phyloP scores from a whole-genome alignment of 2,329 filamentous ascomycete genomes.

The Cercospora zeina region DNA sequence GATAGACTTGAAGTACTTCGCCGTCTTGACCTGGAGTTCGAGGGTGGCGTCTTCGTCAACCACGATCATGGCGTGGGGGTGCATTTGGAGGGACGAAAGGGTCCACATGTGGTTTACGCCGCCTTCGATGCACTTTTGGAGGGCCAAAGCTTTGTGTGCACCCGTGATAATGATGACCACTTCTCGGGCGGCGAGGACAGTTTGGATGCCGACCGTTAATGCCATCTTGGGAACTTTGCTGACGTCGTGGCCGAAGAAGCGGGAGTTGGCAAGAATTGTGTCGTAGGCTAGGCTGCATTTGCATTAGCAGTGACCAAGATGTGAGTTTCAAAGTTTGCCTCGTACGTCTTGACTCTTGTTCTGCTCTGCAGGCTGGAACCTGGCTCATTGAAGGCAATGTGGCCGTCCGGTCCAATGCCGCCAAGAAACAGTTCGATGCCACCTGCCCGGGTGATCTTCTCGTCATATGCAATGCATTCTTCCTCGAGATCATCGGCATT shows the following conservation, averaged over 20 bases:
- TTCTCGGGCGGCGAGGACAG: constrained; percentile 75
- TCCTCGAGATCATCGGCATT: constrained; percentile 73
- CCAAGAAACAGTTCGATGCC: constrained; percentile 85
- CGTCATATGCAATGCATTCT: constrained; percentile 78
- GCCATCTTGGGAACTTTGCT: constrained; percentile 76
- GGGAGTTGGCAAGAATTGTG: constrained; percentile 80
- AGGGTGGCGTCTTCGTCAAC: constrained; percentile 71
- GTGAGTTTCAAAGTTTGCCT: background rate
- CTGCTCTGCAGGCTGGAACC: constrained; percentile 74
- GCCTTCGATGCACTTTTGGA: constrained; percentile 78
- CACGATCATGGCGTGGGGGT: constrained; percentile 78
- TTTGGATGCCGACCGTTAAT: constrained; percentile 80
- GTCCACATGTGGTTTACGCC: constrained; percentile 92
- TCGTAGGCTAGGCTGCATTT: constrained; percentile 65
- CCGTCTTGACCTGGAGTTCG: constrained; percentile 51
- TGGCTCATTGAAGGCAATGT: constrained; percentile 89
- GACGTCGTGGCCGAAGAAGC: constrained; percentile 78
- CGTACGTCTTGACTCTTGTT: constrained; percentile 74
- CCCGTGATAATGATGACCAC: constrained; percentile 81
- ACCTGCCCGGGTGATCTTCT: constrained; percentile 69
- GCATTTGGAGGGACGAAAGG: constrained; percentile 75
- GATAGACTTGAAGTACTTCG: constrained; percentile 53
- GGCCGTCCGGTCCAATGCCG: constrained; percentile 81
- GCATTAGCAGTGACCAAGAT: background rate
- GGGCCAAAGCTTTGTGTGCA: constrained; percentile 74